A percentile compares a stretch with the other conserved stretches of the same genome.
Evolutionary conservation across 129 eudicot species (phyloP).

Genomic region (Lactuca saligna): DNA sequence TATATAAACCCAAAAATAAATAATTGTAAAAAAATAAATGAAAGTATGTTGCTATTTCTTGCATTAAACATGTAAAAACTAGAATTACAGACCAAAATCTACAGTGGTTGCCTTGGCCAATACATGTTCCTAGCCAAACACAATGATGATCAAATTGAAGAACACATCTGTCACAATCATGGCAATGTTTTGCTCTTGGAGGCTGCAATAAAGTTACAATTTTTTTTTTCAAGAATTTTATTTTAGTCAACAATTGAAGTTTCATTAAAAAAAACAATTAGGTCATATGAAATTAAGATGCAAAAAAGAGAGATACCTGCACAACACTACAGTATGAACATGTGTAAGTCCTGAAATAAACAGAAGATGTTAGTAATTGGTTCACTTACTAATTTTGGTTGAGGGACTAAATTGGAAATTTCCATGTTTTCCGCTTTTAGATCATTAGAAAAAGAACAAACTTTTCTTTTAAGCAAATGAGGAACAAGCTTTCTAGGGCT

Average conservation of each 20-base stretch:
- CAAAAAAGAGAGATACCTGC: slow-evolving; percentile 62
- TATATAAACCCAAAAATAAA: slow-evolving; percentile 10
- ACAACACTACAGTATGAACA: slow-evolving; percentile 78
- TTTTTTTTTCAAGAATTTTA: slow-evolving; percentile 3
- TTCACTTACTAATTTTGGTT: not conserved
- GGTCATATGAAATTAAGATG: slow-evolving; percentile 4
- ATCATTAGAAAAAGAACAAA: too few species aligned
- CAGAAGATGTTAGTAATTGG: slow-evolving; percentile 28
- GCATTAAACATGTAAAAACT: too few species aligned
- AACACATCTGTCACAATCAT: slow-evolving; percentile 97
- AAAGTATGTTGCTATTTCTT: too few species aligned
- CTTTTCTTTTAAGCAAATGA: too few species aligned
- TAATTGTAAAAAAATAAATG: not conserved
- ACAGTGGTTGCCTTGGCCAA: slow-evolving; percentile 91
- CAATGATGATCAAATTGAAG: slow-evolving; percentile 99
- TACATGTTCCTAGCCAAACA: slow-evolving; percentile 96
- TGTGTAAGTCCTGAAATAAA: slow-evolving; percentile 69
- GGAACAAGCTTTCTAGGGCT: not conserved
- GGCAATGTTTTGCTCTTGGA: slow-evolving; percentile 97
- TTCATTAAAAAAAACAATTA: slow-evolving; percentile 3
- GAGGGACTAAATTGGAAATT: not conserved
- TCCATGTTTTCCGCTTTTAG: too few species aligned
- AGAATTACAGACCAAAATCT: slow-evolving; percentile 70
- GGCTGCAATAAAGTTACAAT: slow-evolving; percentile 58
- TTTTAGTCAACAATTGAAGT: slow-evolving; percentile 6